Base-by-base conservation (phyloP, 208 protist genomes). In the Leishmania lainsoni region DNA sequence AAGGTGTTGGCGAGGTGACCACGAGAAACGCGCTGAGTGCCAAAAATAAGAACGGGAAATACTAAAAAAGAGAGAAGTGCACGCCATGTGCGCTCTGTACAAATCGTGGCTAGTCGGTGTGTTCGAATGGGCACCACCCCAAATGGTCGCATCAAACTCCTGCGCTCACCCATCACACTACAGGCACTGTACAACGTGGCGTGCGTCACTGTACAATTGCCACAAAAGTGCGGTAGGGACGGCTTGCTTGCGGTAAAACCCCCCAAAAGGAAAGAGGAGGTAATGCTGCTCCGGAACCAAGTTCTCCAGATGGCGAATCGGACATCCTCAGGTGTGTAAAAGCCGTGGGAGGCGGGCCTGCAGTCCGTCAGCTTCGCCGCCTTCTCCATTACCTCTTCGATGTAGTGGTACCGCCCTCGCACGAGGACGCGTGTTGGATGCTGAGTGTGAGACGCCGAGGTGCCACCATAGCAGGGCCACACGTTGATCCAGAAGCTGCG, bases 291-390 rank as follows among this genome's bases (percentile, higher is more conserved):
- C 78, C 52, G 71, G 52, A 16, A 54, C 29, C 32, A 87, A 69
- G 16, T 32, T 56, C 9, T 77, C 48, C 49, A 87, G 35, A 2
- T 58, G 17, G 0, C 70, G 72, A 45, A 87, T 70, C 1, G 54
- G 70, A 32, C 71, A 65, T 5, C 83, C 83, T 81, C 78, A 14
- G 83, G 83, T 0, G 76, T 87, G 83, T 87, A 87, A 22, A 87
- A 72, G 6, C 32, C 16, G 14, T 69, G 61, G 5, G 78, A 51
- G 8, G 79, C 75, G 1, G 83, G 78, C 59, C 68, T 35, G 59
- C 83, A 87, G 42, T 45, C 0, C 1, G 79, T 79, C 65, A 72
- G 68, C 56, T 73, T 68, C 9, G 83, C 72, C 35, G 79, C 83
- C n/a, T 76, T 54, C 58, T 78, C 71, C 66, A 83, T 51, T 22